Conservation (phyloP, 192 early-diverging fungal species). For the Funneliformis geosporum region DNA sequence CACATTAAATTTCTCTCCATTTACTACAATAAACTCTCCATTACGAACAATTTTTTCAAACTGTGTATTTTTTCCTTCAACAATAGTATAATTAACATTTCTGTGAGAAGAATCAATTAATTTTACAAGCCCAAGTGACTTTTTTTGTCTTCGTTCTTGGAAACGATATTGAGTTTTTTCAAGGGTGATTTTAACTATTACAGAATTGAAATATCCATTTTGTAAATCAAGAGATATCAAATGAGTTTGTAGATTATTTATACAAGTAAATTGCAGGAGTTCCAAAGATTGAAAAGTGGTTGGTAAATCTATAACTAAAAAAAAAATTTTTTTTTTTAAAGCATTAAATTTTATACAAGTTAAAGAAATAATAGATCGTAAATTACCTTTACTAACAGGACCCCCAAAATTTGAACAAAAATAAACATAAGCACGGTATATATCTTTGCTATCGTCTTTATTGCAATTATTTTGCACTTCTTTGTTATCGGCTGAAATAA, state of each 20-base stretch:
- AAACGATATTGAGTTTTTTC: conserved; percentile 24
- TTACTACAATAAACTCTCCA: conserved; percentile 26
- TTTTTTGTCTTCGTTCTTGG: background rate
- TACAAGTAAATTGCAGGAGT: background rate
- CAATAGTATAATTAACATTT: background rate
- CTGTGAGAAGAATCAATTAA: background rate
- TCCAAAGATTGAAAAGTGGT: background rate
- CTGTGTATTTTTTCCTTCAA: conserved; percentile 14
- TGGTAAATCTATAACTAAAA: background rate
- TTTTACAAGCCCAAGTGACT: background rate
- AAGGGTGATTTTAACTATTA: conserved; percentile 5
- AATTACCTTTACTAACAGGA: background rate
- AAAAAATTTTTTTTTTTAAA: background rate
- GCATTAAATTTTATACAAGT: no score
- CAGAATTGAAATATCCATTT: background rate
- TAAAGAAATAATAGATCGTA: no score
- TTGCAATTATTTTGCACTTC: background rate
- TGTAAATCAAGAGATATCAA: conserved; percentile 12
- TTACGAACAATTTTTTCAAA: background rate
- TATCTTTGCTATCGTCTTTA: background rate
- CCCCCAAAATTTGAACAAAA: conserved; percentile 4
- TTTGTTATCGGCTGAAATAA: background rate
- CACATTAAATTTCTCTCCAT: conserved; percentile 1
- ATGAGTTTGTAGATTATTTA: conserved; percentile 5
- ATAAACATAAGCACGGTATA: conserved; percentile 11